Base-by-base conservation (phyloP, 2,329 filamentous ascomycete species). In the Cladosporium sp. region DNA sequence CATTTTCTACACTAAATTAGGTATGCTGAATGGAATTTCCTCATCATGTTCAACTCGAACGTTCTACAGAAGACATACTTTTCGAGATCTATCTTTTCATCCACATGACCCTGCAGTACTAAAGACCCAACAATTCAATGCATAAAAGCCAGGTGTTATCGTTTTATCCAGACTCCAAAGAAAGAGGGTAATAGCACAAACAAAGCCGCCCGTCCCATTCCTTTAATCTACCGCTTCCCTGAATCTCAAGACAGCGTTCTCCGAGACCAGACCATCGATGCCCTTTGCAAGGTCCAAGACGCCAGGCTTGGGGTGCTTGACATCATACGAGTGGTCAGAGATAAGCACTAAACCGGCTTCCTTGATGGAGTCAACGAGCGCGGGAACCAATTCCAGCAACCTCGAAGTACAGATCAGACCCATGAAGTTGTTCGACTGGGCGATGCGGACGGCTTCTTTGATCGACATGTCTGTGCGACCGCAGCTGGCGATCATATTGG, bases 381-480 rank as follows among this genome's bases (percentile, higher is more conserved):
- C 90, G 0, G 94, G 94, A 8, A 97, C 92, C 78, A 96, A 91
- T 61, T 95, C 90, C 78, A 99, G 74, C 62, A 99, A 79, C 64
- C 88, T 84, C 32, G 90, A 93, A 65, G 87, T 91, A 75, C 92
- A 97, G 60, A 97, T 90, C 68, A 99, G 73, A 3, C 94, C 94
- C 94, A 99, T 99, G 64, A 99, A 90, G 71, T 99, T 99, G 72
- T 99, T 99, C 70, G 87, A 90, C 73, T 95, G 89, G 20, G 93
- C 92, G 69, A 96, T 91, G 62, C 92, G 84, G 13, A 97, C 94
- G 4, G 90, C 90, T 72, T 99, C 93, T 76, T 97, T 99, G 64
- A 97, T 90, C 5, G 91, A 96, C 63, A 88, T 88, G 13, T 87
- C 89, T 48, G 86, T 83, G 57, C 88, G 82, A 15, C 89, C 90